Percentiles rank a stretch among this genome's conserved stretches.
Evolutionary conservation across 352 stramenopile genomes (phyloP).

Genomic region (Phytophthora pseudosyringae): DNA sequence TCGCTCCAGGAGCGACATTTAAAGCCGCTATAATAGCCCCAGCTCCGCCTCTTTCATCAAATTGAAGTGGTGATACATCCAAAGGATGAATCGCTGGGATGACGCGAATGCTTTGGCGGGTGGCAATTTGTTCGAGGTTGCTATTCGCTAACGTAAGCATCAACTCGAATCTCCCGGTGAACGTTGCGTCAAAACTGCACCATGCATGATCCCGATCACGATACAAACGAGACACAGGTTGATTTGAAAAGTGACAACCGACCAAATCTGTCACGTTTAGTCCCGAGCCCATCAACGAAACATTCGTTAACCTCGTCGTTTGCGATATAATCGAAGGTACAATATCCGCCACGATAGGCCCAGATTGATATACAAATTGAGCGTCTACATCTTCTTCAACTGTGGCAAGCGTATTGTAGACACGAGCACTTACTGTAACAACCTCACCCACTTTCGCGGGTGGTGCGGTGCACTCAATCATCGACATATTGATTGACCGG

Average conservation of each 20-base stretch:
- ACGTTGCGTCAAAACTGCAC: constrained; percentile 46
- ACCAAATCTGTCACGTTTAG: constrained; percentile 29
- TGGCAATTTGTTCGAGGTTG: constrained; percentile 21
- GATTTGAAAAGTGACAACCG: constrained; percentile 40
- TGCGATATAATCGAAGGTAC: constrained; percentile 47
- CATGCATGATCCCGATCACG: constrained; percentile 9
- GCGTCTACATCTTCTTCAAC: constrained; percentile 11
- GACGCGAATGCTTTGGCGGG: constrained; percentile 36
- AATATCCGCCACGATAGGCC: constrained; percentile 36
- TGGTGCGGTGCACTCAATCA: constrained; percentile 45
- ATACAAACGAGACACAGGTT: constrained; percentile 20
- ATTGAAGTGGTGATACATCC: constrained; percentile 27
- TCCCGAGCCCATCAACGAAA: constrained; percentile 39
- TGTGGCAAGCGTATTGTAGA: constrained; percentile 38
- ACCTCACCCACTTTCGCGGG: constrained; percentile 9
- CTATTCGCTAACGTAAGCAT: constrained; percentile 19
- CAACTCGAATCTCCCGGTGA: constrained; percentile 36
- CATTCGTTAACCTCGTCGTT: constrained; percentile 10
- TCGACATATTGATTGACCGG: constrained; percentile 30
- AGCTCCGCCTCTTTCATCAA: constrained; percentile 58
- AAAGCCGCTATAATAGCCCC: constrained; percentile 39
- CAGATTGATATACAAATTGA: constrained; percentile 36
- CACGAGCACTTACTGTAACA: constrained; percentile 29
- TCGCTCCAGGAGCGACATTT: constrained; percentile 28
- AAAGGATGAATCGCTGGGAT: constrained; percentile 35